These are phyloP conservation scores for Pseudocercospora ulei DNA, from an alignment of 2,329 filamentous ascomycete genomes.

Conservation along the genomic window DNA sequence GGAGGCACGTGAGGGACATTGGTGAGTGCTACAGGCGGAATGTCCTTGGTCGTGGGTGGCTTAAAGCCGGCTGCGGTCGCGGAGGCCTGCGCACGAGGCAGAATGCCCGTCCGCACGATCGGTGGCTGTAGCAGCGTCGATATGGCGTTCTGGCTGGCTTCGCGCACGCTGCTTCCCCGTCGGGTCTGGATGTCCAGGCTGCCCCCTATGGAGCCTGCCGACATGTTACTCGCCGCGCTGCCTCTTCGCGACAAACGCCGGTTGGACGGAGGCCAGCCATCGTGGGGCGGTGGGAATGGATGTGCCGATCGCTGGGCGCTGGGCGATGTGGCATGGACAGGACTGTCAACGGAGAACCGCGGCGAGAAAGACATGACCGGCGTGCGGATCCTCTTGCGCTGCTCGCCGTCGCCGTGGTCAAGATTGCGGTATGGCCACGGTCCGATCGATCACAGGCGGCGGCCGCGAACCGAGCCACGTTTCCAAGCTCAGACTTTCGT, in stretches of 20 bases:
- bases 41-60: constrained; percentile 76
- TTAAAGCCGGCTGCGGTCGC: constrained; percentile 53
- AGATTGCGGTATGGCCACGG: constrained; percentile 2
- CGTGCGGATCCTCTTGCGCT: constrained; percentile 10
- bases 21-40: constrained; percentile 82
- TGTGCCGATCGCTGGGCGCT: constrained; percentile 39
- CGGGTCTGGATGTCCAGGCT: constrained; percentile 60
- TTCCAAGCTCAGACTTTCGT: too few relatives aligned
- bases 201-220: constrained; percentile 78
- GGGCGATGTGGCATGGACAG: constrained; percentile 38
- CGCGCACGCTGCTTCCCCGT: constrained; percentile 51
- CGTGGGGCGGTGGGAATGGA: constrained; percentile 50
- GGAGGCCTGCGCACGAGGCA: constrained; percentile 65
- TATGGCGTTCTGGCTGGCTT: constrained; percentile 86
- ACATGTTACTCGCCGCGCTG: constrained; percentile 64
- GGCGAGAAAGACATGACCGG: constrained; percentile 49
- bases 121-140: constrained; percentile 86
- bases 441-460: constrained; percentile 1
- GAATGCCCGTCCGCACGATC: constrained; percentile 76
- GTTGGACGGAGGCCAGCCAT: constrained; percentile 41
- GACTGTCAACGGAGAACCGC: constrained; percentile 41
- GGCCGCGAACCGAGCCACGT: too few relatives aligned
- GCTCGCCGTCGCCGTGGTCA: constrained; percentile 21
- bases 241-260: constrained; percentile 55
- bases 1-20: constrained; percentile 75